Evolutionary conservation across 2,329 filamentous ascomycete species (phyloP).

Genomic region (Sclerotinia minor): DNA sequence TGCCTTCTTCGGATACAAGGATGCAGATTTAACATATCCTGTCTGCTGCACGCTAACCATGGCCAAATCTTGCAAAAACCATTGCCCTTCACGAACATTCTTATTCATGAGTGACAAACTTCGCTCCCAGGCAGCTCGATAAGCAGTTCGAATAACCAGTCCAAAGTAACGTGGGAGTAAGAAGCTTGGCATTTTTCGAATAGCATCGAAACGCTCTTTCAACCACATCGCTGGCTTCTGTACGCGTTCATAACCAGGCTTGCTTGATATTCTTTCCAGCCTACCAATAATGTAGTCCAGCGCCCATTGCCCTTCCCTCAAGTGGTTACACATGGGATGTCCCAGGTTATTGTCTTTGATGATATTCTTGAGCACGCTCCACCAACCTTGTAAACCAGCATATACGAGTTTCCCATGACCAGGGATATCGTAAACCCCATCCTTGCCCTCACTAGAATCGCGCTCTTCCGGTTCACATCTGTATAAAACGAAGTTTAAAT

Average conservation of each 20-base stretch:
- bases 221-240: conserved; percentile 73
- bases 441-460: conserved; percentile 73
- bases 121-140: conserved; percentile 77
- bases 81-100: conserved; percentile 77
- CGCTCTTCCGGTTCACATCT: conserved; percentile 86
- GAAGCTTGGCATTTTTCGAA: conserved; percentile 83
- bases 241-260: conserved; percentile 62
- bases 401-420: conserved; percentile 84
- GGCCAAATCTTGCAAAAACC: conserved; percentile 83
- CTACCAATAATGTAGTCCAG: conserved; percentile 83
- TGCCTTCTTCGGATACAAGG: conserved; percentile 79
- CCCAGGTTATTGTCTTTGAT: conserved; percentile 88
- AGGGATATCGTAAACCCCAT: conserved; percentile 89
- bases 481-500: conserved; percentile 91
- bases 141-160: conserved; percentile 82
- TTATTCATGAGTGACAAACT: conserved; percentile 76
- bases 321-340: conserved; percentile 89
- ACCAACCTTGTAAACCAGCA: conserved; percentile 97
- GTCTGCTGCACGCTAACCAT: conserved; percentile 93
- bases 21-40: conserved; percentile 85
- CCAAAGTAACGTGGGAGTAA: conserved; percentile 91
- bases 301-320: conserved; percentile 89
- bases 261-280: conserved; percentile 69
- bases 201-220: conserved; percentile 78
- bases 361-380: conserved; percentile 84